phyloP scores from a whole-genome alignment of 2,329 filamentous ascomycete genomes.

The Fusarium armeniacum region DNA sequence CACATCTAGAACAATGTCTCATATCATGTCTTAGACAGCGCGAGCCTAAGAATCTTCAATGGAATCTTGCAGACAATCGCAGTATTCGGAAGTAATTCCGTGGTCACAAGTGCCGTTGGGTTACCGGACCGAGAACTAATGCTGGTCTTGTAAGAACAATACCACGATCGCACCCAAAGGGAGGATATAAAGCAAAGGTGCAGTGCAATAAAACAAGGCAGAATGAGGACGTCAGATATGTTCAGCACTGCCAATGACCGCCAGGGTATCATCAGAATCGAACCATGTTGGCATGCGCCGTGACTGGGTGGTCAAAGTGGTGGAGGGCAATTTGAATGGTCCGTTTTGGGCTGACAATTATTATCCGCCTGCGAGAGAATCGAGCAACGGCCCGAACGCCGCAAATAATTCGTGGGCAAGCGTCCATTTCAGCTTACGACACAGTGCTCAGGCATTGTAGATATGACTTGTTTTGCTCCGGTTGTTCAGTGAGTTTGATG shows the following conservation, averaged over 20 bases:
- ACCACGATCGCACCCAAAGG: neutral
- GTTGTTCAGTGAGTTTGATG: constrained; percentile 3
- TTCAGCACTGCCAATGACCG: constrained; percentile 16
- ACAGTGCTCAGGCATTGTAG: constrained; percentile 10
- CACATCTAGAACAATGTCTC: constrained; percentile 25
- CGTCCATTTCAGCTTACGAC: constrained; percentile 25
- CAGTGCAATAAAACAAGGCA: neutral
- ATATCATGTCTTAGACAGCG: constrained; percentile 6
- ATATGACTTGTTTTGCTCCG: neutral
- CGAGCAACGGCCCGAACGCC: constrained; percentile 38
- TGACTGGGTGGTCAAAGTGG: constrained; percentile 30
- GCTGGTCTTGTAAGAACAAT: constrained; percentile 1
- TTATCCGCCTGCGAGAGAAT: constrained; percentile 14
- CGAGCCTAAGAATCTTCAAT: constrained; percentile 2
- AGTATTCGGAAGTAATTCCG: constrained; percentile 12
- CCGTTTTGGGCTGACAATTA: constrained; percentile 28
- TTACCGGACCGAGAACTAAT: neutral
- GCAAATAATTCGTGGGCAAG: constrained; percentile 12
- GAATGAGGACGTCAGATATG: constrained; percentile 7
- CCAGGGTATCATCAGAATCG: constrained; percentile 36
- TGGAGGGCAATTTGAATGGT: constrained; percentile 27
- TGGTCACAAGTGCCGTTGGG: constrained; percentile 7
- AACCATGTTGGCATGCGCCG: constrained; percentile 37
- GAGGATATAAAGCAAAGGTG: neutral
- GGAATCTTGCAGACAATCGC: constrained; percentile 12